Conservation (phyloP, 2,329 filamentous ascomycete species). For the Aspergillus sp. region DNA sequence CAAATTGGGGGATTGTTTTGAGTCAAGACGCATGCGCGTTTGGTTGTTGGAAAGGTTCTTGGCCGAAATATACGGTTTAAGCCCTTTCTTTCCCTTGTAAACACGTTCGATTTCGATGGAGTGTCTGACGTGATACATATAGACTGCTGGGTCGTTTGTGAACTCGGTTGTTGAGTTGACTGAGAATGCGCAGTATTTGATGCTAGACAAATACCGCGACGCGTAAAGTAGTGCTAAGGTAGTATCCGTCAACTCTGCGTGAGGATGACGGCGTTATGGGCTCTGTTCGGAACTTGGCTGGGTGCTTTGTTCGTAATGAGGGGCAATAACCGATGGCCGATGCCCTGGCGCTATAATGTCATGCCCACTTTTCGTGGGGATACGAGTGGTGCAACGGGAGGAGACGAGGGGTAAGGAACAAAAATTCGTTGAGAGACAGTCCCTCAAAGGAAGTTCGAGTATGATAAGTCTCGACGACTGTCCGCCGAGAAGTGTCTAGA, state of each 20-base stretch:
- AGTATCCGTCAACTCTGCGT: not conserved
- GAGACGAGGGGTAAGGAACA: constrained; percentile 20
- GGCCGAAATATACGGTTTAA: not conserved
- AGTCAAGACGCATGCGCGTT: constrained; percentile 13
- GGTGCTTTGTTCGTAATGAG: constrained; percentile 3
- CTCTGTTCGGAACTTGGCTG: not conserved
- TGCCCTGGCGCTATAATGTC: constrained; percentile 15
- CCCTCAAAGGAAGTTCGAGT: not conserved
- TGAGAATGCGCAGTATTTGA: constrained; percentile 5
- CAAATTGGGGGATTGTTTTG: constrained; percentile 6
- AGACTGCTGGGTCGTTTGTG: constrained; percentile 14
- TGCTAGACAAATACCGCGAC: constrained; percentile 13
- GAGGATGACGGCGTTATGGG: not conserved
- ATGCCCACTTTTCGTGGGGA: constrained; percentile 24
- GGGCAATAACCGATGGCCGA: constrained; percentile 4
- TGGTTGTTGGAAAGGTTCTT: constrained; percentile 1
- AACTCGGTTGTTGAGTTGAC: not conserved
- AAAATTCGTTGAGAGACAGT: constrained; percentile 4
- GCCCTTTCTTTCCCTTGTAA: constrained; percentile 11
- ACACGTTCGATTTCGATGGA: constrained; percentile 12
- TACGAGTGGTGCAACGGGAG: constrained; percentile 13
- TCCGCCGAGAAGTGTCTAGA: constrained; percentile 5
- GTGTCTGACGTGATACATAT: constrained; percentile 25
- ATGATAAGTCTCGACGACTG: not conserved
- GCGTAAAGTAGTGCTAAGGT: constrained; percentile 10